Base-by-base conservation (phyloP, 345 rosid genomes). In the Gossypium bickii region DNA sequence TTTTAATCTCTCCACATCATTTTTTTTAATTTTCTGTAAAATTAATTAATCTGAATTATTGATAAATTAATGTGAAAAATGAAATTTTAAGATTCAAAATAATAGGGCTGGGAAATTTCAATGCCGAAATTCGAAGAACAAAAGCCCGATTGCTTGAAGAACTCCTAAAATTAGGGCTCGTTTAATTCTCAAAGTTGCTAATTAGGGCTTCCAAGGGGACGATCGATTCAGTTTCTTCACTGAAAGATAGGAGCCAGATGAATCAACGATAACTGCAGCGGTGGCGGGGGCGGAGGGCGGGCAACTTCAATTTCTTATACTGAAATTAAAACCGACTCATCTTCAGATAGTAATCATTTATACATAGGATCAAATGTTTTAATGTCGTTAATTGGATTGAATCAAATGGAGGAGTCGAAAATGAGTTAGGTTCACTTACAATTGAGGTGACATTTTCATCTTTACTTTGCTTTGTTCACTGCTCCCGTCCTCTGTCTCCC, bases 91-190 rank as follows among this genome's bases (percentile, higher is more conserved):
- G 41, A 4, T 1, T 34, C 41, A 34, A 34, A 34, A 34, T 34
- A 34, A 34, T 34, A 34, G 41, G 7, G 41, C 41, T 4, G 7
- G 41, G 41, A 34, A 34, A 34, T 34, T 34, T 34, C 41, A 87
- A 89, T 64, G 91, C 89, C 29, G 91, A 89, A 85, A 83, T 87
- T 78, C 85, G 93, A 24, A 78, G 91, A 73, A 85, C 88, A 6
- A 89, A 89, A 82, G 89, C 87, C 24, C 82, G 83, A 38, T 79
- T 87, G 85, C 78, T 81, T 3, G 93, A 89, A 79, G 91, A 87
- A 71, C 74, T 10, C 20, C 20, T 20, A 20, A 20, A 20, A 20
- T 20, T 20, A 20, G 20, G 20, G 20, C 20, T 20, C 18, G 29
- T 10, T 38, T 64, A 9, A 15, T 64, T 41, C 12, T 64, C 11